Evolutionary conservation across 345 rosid species (phyloP), one percentile per base, ranked within the genome.

Genomic region (Salix dunnii): DNA sequence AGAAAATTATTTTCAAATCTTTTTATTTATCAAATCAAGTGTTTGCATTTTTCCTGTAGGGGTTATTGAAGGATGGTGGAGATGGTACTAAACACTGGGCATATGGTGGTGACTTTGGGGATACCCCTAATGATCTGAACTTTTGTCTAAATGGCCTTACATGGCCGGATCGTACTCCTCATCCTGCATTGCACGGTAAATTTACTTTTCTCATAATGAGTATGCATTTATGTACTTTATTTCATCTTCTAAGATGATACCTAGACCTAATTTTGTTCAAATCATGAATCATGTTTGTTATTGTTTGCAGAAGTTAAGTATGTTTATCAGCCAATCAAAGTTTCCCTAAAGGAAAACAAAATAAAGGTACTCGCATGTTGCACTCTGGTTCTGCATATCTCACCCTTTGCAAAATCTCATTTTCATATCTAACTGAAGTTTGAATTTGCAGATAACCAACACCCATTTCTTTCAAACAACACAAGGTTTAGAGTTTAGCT

Each of bases 81-180:
- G 89, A 86, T 83, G 97, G 98, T 66, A 74, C 53, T 67, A 93
- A 93, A 76, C 89, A 73, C 80, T 96, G 99, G 99, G 99, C 98
- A 16, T 96, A 96, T 91, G 99, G 99, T 79, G 99, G 99, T 62
- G 94, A 93, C 88, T 96, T 91, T 82, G 99, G 98, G 81, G 99
- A 96, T 79, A 78, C 81, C 62, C 98, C 98, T 68, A 96, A 96
- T 86, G 99, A 96, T 86, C 82, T 87, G 82, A 96, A 96, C 87
- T 96, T 96, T 83, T 93, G 99, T 84, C 82, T 96, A 84, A 86
- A 93, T 69, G 99, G 99, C 67, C 83, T 96, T 85, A 79, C 65
- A 53, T 96, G 99, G 99, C 99, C 99, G 16, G 96, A 96, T 85
- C 85, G 99, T 81, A 92, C 94, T 71, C 91, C 94, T 42, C 99